A percentile compares a stretch with the other conserved stretches of the same genome.
Evolutionary conservation across 495 filamentous ascomycete species (phyloP).

Genomic region (Poronia punctata): DNA sequence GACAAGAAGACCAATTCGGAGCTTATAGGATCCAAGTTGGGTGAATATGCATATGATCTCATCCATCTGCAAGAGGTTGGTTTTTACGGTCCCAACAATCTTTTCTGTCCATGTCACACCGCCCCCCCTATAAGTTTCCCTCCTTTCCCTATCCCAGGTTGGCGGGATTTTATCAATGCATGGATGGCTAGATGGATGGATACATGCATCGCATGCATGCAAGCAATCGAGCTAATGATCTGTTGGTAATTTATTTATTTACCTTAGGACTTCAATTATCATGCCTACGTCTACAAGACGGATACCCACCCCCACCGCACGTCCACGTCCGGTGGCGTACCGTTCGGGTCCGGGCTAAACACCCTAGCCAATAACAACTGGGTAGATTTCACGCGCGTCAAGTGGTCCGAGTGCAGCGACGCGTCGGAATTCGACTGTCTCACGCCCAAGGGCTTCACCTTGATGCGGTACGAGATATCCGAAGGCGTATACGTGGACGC

Average conservation of each 20-base stretch:
- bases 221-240: slow-evolving; percentile 1
- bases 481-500: slow-evolving; percentile 45
- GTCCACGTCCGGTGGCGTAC: slow-evolving; percentile 53
- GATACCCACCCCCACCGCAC: slow-evolving; percentile 52
- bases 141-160: no score
- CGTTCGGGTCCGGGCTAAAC: slow-evolving; percentile 55
- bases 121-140: no score
- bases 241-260: no score
- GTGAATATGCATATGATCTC: slow-evolving; percentile 47
- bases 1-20: slow-evolving; percentile 46
- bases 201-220: slow-evolving; percentile 1
- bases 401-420: slow-evolving; percentile 52
- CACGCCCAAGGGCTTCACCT: slow-evolving; percentile 59
- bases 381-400: slow-evolving; percentile 46
- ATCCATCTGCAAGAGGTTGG: slow-evolving; percentile 55
- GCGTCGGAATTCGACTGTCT: slow-evolving; percentile 50
- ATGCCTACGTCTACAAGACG: slow-evolving; percentile 48
- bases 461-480: slow-evolving; percentile 44
- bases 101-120: no score
- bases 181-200: no score
- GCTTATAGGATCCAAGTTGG: slow-evolving; percentile 42
- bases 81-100: not conserved
- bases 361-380: slow-evolving; percentile 50
- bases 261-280: slow-evolving; percentile 55
- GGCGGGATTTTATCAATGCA: no score